Evolutionary conservation across 306 rosid species (phyloP).

Genomic region (Cicer chorassanicum): DNA sequence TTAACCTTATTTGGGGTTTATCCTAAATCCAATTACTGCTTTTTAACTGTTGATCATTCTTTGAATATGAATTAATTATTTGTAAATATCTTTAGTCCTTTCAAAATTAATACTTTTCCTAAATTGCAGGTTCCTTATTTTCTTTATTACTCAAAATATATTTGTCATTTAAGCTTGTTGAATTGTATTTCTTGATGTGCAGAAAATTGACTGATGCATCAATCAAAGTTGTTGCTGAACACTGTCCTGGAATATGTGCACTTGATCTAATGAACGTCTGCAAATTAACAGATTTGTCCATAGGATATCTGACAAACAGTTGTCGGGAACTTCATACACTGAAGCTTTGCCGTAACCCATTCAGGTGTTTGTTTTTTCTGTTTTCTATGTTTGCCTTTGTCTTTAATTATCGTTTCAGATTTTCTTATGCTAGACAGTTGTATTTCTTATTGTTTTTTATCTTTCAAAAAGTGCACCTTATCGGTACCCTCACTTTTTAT

Average conservation of each 20-base stretch:
- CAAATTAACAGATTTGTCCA: constrained; percentile 68
- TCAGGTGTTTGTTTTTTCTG: constrained; percentile 67
- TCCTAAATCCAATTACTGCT: background rate
- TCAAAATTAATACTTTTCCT: background rate
- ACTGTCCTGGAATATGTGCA: constrained; percentile 59
- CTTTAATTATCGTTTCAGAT: background rate
- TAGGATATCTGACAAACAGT: constrained; percentile 83
- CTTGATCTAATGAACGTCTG: constrained; percentile 65
- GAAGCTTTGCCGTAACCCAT: constrained; percentile 67
- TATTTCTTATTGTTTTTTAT: background rate
- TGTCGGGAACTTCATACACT: constrained; percentile 67
- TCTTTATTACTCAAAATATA: constrained; percentile 25
- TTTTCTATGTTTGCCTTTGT: background rate
- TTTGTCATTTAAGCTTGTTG: constrained; percentile 34
- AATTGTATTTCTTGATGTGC: constrained; percentile 49
- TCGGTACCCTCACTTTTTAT: constrained; percentile 24
- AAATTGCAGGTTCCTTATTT: constrained; percentile 16
- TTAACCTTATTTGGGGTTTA: background rate
- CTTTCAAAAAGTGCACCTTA: background rate
- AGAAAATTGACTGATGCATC: constrained; percentile 84
- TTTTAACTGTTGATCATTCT: constrained; percentile 23
- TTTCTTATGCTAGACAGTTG: background rate
- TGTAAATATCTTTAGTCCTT: constrained; percentile 12
- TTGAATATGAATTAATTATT: constrained; percentile 11
- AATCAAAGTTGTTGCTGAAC: constrained; percentile 70